Evolutionary conservation across 2,329 filamentous ascomycete genomes (phyloP).

Genomic region (Alternaria hordeiaustralica): DNA sequence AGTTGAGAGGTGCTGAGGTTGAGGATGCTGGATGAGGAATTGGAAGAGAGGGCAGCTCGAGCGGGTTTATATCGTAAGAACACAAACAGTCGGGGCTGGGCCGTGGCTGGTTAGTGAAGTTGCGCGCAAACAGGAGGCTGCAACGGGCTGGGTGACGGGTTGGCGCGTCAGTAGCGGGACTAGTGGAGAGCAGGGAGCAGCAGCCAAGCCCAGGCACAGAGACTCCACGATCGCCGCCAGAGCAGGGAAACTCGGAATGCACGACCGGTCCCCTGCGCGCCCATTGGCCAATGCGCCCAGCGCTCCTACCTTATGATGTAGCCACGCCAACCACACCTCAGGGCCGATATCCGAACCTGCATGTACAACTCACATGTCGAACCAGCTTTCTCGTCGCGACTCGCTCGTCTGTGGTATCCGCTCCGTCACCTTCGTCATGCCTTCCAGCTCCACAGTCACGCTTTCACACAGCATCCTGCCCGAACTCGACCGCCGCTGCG

Average conservation of each 20-base stretch:
- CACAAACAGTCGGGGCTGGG: conserved; percentile 11
- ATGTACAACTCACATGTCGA: conserved; percentile 27
- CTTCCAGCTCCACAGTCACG: background rate
- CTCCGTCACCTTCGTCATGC: background rate
- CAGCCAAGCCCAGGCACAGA: conserved; percentile 13
- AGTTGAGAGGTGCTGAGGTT: conserved; percentile 14
- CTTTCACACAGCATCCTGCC: conserved; percentile 7
- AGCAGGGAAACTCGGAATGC: conserved; percentile 19
- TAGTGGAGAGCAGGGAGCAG: conserved; percentile 15
- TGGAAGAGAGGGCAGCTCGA: background rate
- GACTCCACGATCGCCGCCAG: conserved; percentile 19
- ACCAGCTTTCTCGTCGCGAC: background rate
- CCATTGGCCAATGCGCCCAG: conserved; percentile 24
- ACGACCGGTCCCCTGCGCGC: background rate
- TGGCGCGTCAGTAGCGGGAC: conserved; percentile 12
- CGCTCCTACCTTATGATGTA: conserved; percentile 26
- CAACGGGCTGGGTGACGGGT: conserved; percentile 11
- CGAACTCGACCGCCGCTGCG: background rate
- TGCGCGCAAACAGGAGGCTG: conserved; percentile 11
- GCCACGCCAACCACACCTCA: conserved; percentile 12
- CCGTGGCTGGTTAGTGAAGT: conserved; percentile 24
- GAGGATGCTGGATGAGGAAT: conserved; percentile 18
- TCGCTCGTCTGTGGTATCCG: background rate
- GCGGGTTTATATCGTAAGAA: conserved; percentile 27
- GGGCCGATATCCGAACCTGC: conserved; percentile 15